These are phyloP conservation scores for Phytophthora pini DNA, from an alignment of 352 stramenopile species.

Conservation along the genomic window DNA sequence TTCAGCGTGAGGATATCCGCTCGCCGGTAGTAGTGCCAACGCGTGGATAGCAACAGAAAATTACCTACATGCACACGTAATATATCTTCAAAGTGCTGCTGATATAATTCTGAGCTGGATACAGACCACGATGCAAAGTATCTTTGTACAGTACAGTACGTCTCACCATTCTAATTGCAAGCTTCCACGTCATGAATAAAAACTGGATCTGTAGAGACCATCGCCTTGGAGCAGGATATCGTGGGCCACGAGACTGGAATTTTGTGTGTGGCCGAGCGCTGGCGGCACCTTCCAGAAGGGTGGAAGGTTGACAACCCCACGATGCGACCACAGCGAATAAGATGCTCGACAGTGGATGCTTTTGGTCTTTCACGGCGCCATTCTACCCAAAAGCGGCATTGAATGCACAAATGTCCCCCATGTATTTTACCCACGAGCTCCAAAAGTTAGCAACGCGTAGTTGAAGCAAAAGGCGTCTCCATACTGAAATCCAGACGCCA, in stretches of 20 bases:
- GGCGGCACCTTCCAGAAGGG: slow-evolving; percentile 1
- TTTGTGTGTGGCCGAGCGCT: slow-evolving; percentile 5
- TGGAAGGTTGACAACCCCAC: slow-evolving; percentile 5
- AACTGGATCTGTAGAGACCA: not conserved
- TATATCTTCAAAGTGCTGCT: too few relatives aligned
- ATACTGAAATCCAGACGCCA: slow-evolving; percentile 31
- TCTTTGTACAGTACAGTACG: too few relatives aligned
- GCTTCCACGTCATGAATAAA: not conserved
- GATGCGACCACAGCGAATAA: slow-evolving; percentile 6
- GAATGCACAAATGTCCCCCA: too few relatives aligned
- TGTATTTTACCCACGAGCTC: not conserved
- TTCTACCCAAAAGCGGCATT: too few relatives aligned
- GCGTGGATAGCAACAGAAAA: not conserved
- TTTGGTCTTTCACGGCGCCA: not conserved
- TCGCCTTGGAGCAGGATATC: not conserved
- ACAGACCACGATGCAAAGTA: slow-evolving; percentile 1
- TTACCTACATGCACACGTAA: too few relatives aligned
- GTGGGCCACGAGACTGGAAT: slow-evolving; percentile 2
- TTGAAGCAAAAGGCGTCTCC: slow-evolving; percentile 22
- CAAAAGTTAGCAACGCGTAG: slow-evolving; percentile 1
- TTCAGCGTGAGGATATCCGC: slow-evolving; percentile 5
- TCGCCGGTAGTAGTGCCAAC: not conserved
- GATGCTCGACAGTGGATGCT: not conserved
- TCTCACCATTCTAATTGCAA: not conserved
- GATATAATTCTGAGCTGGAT: slow-evolving; percentile 2